Percentiles rank a stretch among this genome's conserved stretches.
These are phyloP conservation scores for Dendrocalamus sinicus DNA, from an alignment of 176 grass and related monocot genomes.

Conservation along the genomic window DNA sequence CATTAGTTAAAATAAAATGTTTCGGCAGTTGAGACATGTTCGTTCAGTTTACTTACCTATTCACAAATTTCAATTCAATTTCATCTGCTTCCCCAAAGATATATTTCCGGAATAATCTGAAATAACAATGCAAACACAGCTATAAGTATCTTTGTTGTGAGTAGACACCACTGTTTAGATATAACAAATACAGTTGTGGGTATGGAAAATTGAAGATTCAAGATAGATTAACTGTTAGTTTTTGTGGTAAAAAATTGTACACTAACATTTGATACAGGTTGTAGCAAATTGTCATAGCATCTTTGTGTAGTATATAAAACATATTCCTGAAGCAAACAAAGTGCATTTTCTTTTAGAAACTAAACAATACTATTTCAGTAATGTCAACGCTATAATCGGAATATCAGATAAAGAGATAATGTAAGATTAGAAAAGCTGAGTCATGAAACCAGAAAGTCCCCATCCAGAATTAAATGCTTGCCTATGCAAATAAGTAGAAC, in stretches of 20 bases:
- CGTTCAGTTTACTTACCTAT: slow-evolving; percentile 59
- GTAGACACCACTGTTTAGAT: not conserved
- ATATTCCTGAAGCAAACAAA: not conserved
- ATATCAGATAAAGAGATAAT: not conserved
- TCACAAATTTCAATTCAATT: slow-evolving; percentile 98
- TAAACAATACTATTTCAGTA: not conserved
- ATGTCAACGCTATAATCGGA: not conserved
- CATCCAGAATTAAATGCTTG: not conserved
- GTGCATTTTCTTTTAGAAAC: not conserved
- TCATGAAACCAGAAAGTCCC: not conserved
- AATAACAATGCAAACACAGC: slow-evolving; percentile 35
- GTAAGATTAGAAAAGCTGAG: not conserved
- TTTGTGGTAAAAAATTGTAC: not conserved
- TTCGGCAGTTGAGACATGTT: slow-evolving; percentile 14
- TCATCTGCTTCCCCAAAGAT: slow-evolving; percentile 98
- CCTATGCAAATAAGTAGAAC: not conserved
- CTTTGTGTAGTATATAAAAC: not conserved
- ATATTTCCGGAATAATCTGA: slow-evolving; percentile 93
- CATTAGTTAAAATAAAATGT: slow-evolving; percentile 28
- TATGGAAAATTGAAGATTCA: not conserved
- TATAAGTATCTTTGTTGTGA: slow-evolving; percentile 8
- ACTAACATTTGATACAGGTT: not conserved
- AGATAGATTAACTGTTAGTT: not conserved
- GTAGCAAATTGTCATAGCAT: not conserved
- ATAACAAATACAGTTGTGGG: not conserved